These are phyloP conservation scores for Cladobotryum protrusum DNA, from an alignment of 2,329 filamentous ascomycete genomes.

Conservation along the genomic window DNA sequence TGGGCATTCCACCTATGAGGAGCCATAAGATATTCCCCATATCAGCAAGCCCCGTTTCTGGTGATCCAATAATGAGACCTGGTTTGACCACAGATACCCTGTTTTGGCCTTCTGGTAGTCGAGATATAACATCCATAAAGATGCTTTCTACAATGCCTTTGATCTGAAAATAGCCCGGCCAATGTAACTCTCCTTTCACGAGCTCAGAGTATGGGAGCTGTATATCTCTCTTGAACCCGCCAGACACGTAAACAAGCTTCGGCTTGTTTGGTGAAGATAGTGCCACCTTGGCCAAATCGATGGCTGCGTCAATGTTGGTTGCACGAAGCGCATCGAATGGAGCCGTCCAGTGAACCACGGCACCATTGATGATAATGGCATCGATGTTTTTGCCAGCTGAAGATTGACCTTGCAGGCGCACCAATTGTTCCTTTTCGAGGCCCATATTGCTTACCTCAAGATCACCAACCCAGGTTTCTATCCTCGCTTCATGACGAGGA, in stretches of 20 bases:
- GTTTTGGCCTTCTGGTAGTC: too few species aligned
- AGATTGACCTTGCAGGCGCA: not conserved
- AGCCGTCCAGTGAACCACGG: not conserved
- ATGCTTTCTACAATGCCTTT: too few species aligned
- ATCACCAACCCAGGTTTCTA: not conserved
- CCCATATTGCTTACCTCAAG: not conserved
- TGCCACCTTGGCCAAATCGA: not conserved
- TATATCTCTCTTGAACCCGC: not conserved
- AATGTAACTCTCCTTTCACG: too few species aligned
- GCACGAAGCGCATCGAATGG: not conserved
- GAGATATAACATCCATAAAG: too few species aligned
- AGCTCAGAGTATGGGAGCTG: too few species aligned
- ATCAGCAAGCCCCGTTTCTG: too few species aligned
- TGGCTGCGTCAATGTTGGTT: not conserved
- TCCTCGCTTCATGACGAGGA: not conserved
- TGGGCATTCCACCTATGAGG: too few species aligned
- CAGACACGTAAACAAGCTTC: not conserved
- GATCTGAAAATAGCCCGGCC: too few species aligned
- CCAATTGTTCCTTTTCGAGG: not conserved
- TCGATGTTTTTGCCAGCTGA: not conserved
- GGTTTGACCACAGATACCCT: too few species aligned
- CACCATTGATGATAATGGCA: not conserved
- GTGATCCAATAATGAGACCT: too few species aligned
- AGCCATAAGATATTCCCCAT: too few species aligned
- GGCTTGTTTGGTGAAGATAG: not conserved